Evolutionary conservation across 345 rosid genomes (phyloP), one percentile per base, ranked within the genome.

Genomic region (Eutrema japonicum): DNA sequence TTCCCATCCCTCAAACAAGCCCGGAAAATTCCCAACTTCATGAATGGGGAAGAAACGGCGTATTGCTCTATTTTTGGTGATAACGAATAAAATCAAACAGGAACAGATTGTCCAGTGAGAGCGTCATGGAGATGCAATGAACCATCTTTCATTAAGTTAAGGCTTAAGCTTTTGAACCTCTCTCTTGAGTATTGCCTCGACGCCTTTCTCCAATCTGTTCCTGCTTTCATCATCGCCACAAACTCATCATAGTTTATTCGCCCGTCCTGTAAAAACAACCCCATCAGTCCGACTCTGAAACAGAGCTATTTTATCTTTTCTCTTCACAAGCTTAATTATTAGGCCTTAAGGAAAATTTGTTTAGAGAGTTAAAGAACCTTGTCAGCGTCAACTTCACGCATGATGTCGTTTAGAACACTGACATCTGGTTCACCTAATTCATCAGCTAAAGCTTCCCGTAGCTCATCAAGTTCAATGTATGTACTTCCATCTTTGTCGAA

Each of bases 171-270:
- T 88, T 94, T 94, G 83, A 89, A 94, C 58, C 98, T 88, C 85
- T 94, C 98, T 74, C 98, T 79, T 11, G 98, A 94, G 79, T 94
- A 94, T 75, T 94, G 98, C 10, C 98, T 83, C 1, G 98, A 94
- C 0, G 98, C 98, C 86, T 94, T 94, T 80, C 98, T 87, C 98
- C 98, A 94, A 53, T 94, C 98, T 0, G 98, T 94, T 78, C 98
- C 98, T 5, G 98, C 77, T 91, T 91, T 94, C 98, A 94, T 94
- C 98, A 94, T 91, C 2, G 88, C 83, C 60, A 87, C 96, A 80
- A 94, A 94, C 79, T 94, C 98, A 18, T 94, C 97, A 29, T 94
- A 94, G 80, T 95, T 89, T 69, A 94, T 89, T 30, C 84, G 71
- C 40, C 96, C 96, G 3, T 94, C 98, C 97, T 94, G 88, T 18